Evolutionary conservation across 139 green algal genomes (phyloP), one percentile per base, ranked within the genome.

Genomic region (Haematococcus lacustris): DNA sequence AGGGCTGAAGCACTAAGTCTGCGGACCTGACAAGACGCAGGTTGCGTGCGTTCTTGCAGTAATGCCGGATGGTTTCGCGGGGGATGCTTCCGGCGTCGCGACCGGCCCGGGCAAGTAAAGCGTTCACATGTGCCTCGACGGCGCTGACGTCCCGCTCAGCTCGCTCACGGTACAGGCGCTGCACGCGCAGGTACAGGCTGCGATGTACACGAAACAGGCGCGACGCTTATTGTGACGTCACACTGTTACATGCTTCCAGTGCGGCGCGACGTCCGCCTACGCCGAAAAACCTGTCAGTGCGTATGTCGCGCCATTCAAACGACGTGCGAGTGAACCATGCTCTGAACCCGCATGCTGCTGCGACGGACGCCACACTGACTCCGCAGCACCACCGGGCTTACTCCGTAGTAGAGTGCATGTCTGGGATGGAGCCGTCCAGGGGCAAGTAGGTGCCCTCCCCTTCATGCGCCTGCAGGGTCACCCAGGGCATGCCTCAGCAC

Each of bases 321-420:
- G n/a, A n/a, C n/a, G n/a, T n/a, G n/a, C n/a, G n/a, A n/a, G n/a
- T n/a, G n/a, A n/a, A n/a, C n/a, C n/a, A n/a, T n/a, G n/a, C n/a
- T n/a, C n/a, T n/a, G n/a, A n/a, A n/a, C n/a, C n/a, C n/a, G n/a
- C n/a, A n/a, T n/a, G n/a, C n/a, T n/a, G n/a, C n/a, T n/a, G n/a
- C n/a, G n/a, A n/a, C n/a, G n/a, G n/a, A n/a, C n/a, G n/a, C n/a
- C n/a, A n/a, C n/a, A n/a, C n/a, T n/a, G n/a, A n/a, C n/a, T n/a
- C n/a, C n/a, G n/a, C n/a, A n/a, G n/a, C n/a, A n/a, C n/a, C n/a
- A n/a, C n/a, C n/a, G 3, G 43, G 73, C 84, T 76, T 68, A 88
- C 78, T 92, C 88, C n/a, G 94, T 98, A 26, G 89, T 93, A 3
- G 94, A 84, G 30, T 89, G 87, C 94, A 98, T 98, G 86, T 98